Evolutionary conservation across 1,284 basidiomycete species (phyloP).

Genomic region (Tetrapyrgos nigripes): DNA sequence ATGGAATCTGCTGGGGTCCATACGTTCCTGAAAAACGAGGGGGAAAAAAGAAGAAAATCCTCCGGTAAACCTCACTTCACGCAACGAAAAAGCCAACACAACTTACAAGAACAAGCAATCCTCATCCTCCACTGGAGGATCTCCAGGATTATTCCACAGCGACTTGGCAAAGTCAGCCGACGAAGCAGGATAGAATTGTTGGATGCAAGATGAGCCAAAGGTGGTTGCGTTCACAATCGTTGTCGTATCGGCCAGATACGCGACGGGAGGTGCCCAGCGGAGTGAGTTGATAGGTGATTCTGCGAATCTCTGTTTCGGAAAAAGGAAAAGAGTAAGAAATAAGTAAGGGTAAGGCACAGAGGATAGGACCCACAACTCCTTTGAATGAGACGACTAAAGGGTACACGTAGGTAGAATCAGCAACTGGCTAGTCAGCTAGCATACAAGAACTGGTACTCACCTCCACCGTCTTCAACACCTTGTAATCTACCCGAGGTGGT

Average conservation of each 20-base stretch:
- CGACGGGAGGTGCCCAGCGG: constrained; percentile 20
- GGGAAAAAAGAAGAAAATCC: background rate
- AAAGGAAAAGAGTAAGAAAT: background rate
- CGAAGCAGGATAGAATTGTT: constrained; percentile 13
- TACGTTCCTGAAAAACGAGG: constrained; percentile 3
- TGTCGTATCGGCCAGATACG: constrained; percentile 7
- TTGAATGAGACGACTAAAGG: constrained; percentile 19
- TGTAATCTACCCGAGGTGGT: too few relatives aligned
- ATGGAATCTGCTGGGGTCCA: constrained; percentile 5
- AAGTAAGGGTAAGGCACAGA: background rate
- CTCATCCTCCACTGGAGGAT: constrained; percentile 18
- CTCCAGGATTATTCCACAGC: constrained; percentile 17
- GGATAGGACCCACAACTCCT: constrained; percentile 17
- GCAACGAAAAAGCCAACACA: background rate
- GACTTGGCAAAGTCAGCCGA: background rate
- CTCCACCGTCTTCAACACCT: too few relatives aligned
- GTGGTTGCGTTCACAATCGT: constrained; percentile 15
- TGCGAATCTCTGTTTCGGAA: constrained; percentile 17
- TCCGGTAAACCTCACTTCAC: too few relatives aligned
- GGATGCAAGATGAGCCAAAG: constrained; percentile 19
- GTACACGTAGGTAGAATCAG: too few relatives aligned
- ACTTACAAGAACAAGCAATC: constrained; percentile 23
- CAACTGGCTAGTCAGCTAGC: too few relatives aligned
- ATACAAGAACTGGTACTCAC: too few relatives aligned
- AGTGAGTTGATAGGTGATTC: constrained; percentile 12